Base-by-base conservation (phyloP, 1,139 yeast genomes). In the Yamadazyma atmosphaerica region DNA sequence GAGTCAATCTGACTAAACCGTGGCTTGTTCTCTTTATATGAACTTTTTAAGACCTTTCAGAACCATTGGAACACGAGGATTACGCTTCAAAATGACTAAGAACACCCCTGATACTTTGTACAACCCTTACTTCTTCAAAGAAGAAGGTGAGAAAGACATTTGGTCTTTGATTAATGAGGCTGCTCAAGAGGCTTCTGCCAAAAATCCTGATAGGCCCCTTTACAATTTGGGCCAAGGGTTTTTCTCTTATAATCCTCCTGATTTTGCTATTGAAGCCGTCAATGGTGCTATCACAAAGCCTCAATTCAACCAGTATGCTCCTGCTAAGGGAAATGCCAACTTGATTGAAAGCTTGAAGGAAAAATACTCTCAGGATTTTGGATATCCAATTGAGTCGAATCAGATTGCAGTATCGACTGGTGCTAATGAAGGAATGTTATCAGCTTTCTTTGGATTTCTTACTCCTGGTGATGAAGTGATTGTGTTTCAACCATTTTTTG, bases 401-500 rank as follows among this genome's bases (percentile, higher is more conserved):
- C 84, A 88, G 52, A 72, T 92, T 33, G 79, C 84, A 41, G 82
- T 90, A 36, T 87, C 97, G 30, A 90, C 98, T 1, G 98, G 98
- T 40, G 98, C 98, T 33, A 92, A 92, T 54, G 98, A 92, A 64
- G 98, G 97, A 30, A 86, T 92, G 72, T 74, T 87, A 42, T 65
- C 96, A 1, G 80, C 86, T 4, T 82, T 90, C 58, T 85, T 89
- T 43, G 98, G 94, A 0, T 84, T 89, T 50, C 65, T 92, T 47
- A 77, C 86, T 35, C 79, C 82, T 1, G 98, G 95, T 13, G 98
- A 92, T 56, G 98, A 92, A 62, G 98, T 84, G 14, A 86, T 92
- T 61, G 97, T 92, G n/a, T 86, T 92, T 58, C 96, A 92, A 61
- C 98, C 98, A 2, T 92, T 88, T 60, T 92, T 92, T 58, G 98